Evolutionary conservation across 768 basidiomycete genomes (phyloP).

Genomic region (Boletus reticulatus): DNA sequence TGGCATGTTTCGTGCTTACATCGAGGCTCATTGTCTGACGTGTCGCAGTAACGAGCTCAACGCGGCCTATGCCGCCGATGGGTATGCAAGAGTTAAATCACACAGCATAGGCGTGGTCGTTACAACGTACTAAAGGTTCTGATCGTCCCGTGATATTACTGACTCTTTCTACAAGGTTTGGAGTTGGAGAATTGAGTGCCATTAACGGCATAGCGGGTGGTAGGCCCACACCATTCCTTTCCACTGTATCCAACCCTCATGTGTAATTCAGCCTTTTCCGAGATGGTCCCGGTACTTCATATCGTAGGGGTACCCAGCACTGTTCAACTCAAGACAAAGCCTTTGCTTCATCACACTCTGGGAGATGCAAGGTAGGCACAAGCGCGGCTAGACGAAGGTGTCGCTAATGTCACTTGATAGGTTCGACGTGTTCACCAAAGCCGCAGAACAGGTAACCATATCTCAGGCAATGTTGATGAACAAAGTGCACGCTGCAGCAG

Average conservation of each 20-base stretch:
- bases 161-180: slow-evolving; percentile 51
- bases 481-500: slow-evolving; percentile 52
- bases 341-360: slow-evolving; percentile 85
- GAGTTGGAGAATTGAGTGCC: slow-evolving; percentile 91
- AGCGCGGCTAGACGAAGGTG: neutral
- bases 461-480: slow-evolving; percentile 61
- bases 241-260: slow-evolving; percentile 1
- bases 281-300: slow-evolving; percentile 89
- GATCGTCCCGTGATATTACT: neutral
- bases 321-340: slow-evolving; percentile 62
- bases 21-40: neutral
- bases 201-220: slow-evolving; percentile 82
- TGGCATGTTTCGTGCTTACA: slow-evolving; percentile 44
- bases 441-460: slow-evolving; percentile 70
- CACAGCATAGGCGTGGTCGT: slow-evolving; percentile 65
- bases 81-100: slow-evolving; percentile 87
- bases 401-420: slow-evolving; percentile 32
- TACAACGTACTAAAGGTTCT: slow-evolving; percentile 59
- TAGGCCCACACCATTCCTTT: slow-evolving; percentile 20
- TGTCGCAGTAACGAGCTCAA: slow-evolving; percentile 73
- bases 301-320: slow-evolving; percentile 84
- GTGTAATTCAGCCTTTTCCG: slow-evolving; percentile 58
- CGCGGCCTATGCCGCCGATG: slow-evolving; percentile 89
- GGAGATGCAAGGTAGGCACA: slow-evolving; percentile 66
- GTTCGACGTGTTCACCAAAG: slow-evolving; percentile 77